Evolutionary conservation across 306 rosid genomes (phyloP).

Genomic region (Vigna unguiculata): DNA sequence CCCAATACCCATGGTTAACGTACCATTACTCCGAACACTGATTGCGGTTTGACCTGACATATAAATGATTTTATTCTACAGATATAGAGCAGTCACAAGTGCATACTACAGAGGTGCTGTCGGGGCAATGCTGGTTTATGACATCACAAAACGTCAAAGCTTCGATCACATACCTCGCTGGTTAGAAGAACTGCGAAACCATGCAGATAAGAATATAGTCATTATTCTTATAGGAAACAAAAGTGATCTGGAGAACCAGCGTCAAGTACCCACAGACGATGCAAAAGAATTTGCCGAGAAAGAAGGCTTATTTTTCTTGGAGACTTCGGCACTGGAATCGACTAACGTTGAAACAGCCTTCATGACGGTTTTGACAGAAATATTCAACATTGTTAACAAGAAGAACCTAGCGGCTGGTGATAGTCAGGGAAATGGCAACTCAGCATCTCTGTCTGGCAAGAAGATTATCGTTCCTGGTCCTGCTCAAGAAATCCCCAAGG

Average conservation of each 20-base stretch:
- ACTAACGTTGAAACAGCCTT: slow-evolving; percentile 89
- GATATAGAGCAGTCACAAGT: slow-evolving; percentile 97
- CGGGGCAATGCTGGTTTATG: slow-evolving; percentile 95
- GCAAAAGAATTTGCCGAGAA: slow-evolving; percentile 94
- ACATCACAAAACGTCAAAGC: slow-evolving; percentile 84
- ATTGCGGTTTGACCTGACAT: slow-evolving; percentile 35
- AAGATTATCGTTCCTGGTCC: slow-evolving; percentile 92
- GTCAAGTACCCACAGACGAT: slow-evolving; percentile 88
- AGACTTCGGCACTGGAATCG: slow-evolving; percentile 89
- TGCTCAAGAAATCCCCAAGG: slow-evolving; percentile 89
- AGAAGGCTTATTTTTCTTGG: slow-evolving; percentile 91
- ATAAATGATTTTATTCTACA: slow-evolving; percentile 49
- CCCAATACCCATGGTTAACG: slow-evolving; percentile 22
- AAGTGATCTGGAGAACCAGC: slow-evolving; percentile 85
- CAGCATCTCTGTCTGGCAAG: slow-evolving; percentile 78
- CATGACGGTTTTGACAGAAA: slow-evolving; percentile 85
- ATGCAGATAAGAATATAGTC: slow-evolving; percentile 93
- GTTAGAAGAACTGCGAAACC: slow-evolving; percentile 93
- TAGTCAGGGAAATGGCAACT: slow-evolving; percentile 72
- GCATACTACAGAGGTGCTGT: slow-evolving; percentile 98
- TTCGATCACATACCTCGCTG: slow-evolving; percentile 96
- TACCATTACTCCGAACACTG: background rate
- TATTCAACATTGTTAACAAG: slow-evolving; percentile 84
- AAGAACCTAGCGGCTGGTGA: slow-evolving; percentile 76
- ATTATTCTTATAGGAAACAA: slow-evolving; percentile 93